Conservation (phyloP, 805 yeast species). For the Blastobotrys parvus region DNA sequence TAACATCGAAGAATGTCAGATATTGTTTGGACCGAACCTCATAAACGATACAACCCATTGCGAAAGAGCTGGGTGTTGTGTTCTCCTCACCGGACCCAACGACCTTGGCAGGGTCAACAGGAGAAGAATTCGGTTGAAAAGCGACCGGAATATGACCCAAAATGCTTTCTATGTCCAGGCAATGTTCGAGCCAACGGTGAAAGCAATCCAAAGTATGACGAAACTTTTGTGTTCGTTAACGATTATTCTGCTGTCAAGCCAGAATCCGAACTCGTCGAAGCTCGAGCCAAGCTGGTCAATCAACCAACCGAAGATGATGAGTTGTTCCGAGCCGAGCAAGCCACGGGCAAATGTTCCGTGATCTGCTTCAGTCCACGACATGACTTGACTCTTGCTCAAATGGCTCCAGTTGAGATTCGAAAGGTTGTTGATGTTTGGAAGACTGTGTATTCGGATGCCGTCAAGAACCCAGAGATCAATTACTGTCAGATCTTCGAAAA, state of each 20-base stretch:
- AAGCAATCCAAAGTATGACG: constrained; percentile 45
- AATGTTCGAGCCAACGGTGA: constrained; percentile 57
- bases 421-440: constrained; percentile 57
- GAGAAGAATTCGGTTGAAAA: constrained; percentile 38
- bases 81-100: constrained; percentile 67
- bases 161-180: constrained; percentile 68
- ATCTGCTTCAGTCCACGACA: constrained; percentile 69
- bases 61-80: constrained; percentile 62
- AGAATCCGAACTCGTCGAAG: constrained; percentile 14
- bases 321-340: constrained; percentile 48
- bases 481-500: constrained; percentile 70
- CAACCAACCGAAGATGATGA: constrained; percentile 26
- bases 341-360: constrained; percentile 60
- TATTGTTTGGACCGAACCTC: constrained; percentile 32
- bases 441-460: constrained; percentile 38
- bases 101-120: constrained; percentile 77
- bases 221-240: constrained; percentile 55
- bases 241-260: constrained; percentile 62
- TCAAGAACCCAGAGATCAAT: constrained; percentile 33
- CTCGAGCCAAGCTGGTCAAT: constrained; percentile 8
- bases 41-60: constrained; percentile 62
- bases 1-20: too few species aligned
- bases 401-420: constrained; percentile 38
- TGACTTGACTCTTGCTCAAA: constrained; percentile 54
- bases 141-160: constrained; percentile 50